phyloP scores from a whole-genome alignment of 148 eudicot genomes.

The Camellia granthamiana region DNA sequence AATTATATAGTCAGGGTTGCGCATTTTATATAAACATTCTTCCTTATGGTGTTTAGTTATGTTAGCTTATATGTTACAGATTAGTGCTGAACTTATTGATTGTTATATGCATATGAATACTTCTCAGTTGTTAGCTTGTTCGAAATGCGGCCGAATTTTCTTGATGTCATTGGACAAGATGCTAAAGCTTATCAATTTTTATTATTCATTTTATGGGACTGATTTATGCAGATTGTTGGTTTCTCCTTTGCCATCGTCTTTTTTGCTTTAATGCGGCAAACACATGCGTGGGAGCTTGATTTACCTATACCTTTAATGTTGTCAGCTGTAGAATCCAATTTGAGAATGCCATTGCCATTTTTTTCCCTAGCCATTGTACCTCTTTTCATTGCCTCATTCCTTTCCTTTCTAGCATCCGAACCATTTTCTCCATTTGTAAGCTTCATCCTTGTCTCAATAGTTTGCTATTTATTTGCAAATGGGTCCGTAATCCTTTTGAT shows the following conservation, averaged over 20 bases:
- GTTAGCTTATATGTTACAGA: not conserved
- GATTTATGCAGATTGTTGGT: constrained; percentile 67
- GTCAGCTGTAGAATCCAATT: constrained; percentile 77
- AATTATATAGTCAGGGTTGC: not conserved
- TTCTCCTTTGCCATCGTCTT: constrained; percentile 66
- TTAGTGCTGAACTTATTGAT: not conserved
- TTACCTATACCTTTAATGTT: constrained; percentile 81
- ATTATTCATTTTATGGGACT: constrained; percentile 14
- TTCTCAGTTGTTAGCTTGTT: constrained; percentile 4
- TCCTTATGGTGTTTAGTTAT: not conserved
- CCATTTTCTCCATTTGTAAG: constrained; percentile 53
- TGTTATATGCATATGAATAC: not conserved
- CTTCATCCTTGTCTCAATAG: constrained; percentile 61
- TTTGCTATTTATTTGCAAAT: constrained; percentile 77
- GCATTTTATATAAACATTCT: constrained; percentile 8
- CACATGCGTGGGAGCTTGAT: constrained; percentile 85
- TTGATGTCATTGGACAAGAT: not conserved
- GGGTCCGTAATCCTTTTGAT: constrained; percentile 57
- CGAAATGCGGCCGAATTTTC: not conserved
- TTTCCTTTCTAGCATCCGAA: constrained; percentile 51
- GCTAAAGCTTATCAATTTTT: not conserved
- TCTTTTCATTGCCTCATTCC: constrained; percentile 43
- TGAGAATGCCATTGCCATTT: constrained; percentile 71
- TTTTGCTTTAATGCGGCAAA: constrained; percentile 88
- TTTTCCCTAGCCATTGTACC: constrained; percentile 54